Percentiles rank a stretch among this genome's conserved stretches.
These are phyloP conservation scores for Fagus sylvatica DNA, from an alignment of 306 rosid genomes.

Conservation along the genomic window DNA sequence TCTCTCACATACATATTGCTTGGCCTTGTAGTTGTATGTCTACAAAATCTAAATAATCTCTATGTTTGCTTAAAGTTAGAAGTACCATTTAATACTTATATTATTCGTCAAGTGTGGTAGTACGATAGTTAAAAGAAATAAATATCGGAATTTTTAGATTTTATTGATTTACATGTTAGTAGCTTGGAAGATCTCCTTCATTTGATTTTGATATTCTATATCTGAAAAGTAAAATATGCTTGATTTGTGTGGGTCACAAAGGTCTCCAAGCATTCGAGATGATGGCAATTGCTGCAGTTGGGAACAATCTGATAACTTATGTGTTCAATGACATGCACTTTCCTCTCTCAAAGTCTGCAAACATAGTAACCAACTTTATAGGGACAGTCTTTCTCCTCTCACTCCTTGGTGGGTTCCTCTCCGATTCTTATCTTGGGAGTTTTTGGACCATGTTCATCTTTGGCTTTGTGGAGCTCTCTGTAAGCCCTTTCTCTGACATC, in stretches of 20 bases:
- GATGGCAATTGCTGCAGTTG: conserved; percentile 71
- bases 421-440: conserved; percentile 69
- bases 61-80: neutral
- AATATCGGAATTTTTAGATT: neutral
- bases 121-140: neutral
- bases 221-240: neutral
- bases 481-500: conserved; percentile 23
- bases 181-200: neutral
- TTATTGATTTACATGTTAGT: neutral
- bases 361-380: conserved; percentile 58
- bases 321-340: conserved; percentile 65
- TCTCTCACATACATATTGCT: neutral
- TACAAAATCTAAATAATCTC: neutral
- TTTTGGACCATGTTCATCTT: conserved; percentile 59
- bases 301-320: conserved; percentile 63
- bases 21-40: too few species aligned
- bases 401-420: conserved; percentile 62
- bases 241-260: conserved; percentile 20
- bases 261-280: conserved; percentile 78
- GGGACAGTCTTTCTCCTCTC: conserved; percentile 65
- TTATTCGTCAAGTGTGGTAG: neutral
- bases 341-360: conserved; percentile 60
- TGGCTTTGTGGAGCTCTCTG: conserved; percentile 60
- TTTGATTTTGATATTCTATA: neutral
- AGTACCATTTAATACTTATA: neutral